These are phyloP conservation scores for Ceratobasidium sp. DNA, from an alignment of 1,284 basidiomycete genomes.

Conservation along the genomic window DNA sequence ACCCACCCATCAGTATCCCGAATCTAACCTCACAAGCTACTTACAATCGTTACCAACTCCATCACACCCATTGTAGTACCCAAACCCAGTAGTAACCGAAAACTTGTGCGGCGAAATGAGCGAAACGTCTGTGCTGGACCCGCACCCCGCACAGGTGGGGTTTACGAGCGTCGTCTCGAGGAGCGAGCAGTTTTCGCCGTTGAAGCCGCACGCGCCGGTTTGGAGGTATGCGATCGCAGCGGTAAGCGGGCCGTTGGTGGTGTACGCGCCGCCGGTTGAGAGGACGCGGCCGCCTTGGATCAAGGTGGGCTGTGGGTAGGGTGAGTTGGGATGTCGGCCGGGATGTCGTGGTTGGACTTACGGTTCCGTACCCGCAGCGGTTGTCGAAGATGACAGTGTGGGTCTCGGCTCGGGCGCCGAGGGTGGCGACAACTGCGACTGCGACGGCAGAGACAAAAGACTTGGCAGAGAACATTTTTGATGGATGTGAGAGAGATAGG, in stretches of 20 bases:
- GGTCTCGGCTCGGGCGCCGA: slow-evolving; percentile 49
- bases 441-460: not conserved
- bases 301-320: slow-evolving; percentile 52
- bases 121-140: slow-evolving; percentile 61
- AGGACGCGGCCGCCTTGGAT: slow-evolving; percentile 51
- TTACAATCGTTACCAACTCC: slow-evolving; percentile 57
- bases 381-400: slow-evolving; percentile 53
- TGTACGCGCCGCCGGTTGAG: slow-evolving; percentile 53
- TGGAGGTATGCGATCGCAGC: slow-evolving; percentile 60
- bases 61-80: slow-evolving; percentile 60
- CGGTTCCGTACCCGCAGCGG: slow-evolving; percentile 56
- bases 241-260: slow-evolving; percentile 55
- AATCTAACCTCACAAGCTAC: no score
- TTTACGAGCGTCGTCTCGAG: slow-evolving; percentile 60
- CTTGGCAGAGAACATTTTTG: slow-evolving; percentile 9
- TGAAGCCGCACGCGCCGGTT: slow-evolving; percentile 58
- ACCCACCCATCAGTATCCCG: slow-evolving; percentile 11
- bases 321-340: slow-evolving; percentile 40
- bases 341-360: no score
- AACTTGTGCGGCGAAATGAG: slow-evolving; percentile 59
- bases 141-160: slow-evolving; percentile 57
- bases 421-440: slow-evolving; percentile 13
- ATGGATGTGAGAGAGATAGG: not conserved
- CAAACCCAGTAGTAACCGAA: slow-evolving; percentile 58
- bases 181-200: slow-evolving; percentile 60